Percentiles rank a stretch among this genome's conserved stretches.
Evolutionary conservation across 306 rosid species (phyloP).

Genomic region (Glycine latifolia): DNA sequence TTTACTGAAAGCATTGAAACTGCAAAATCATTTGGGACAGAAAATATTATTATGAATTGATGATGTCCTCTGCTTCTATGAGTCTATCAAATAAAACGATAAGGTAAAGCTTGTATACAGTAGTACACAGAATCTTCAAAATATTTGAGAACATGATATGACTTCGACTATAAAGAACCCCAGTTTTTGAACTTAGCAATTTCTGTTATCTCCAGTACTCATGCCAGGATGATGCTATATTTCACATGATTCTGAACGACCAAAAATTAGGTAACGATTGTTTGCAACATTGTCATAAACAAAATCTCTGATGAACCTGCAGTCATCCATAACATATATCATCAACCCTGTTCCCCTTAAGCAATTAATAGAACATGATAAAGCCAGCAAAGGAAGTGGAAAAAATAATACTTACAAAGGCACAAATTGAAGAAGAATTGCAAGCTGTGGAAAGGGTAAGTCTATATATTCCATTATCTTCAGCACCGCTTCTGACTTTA

Average conservation of each 20-base stretch:
- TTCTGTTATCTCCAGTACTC: conserved; percentile 11
- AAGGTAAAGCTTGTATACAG: conserved; percentile 29
- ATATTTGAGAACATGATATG: conserved; percentile 38
- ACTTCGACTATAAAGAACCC: conserved; percentile 43
- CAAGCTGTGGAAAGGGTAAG: conserved; percentile 89
- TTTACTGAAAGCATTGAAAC: neutral
- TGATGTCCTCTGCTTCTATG: conserved; percentile 22
- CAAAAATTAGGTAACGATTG: conserved; percentile 85
- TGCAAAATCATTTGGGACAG: conserved; percentile 24
- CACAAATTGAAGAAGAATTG: conserved; percentile 68
- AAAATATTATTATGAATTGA: conserved; percentile 12
- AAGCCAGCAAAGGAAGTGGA: conserved; percentile 54
- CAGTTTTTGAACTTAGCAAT: conserved; percentile 27
- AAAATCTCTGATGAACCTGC: conserved; percentile 81
- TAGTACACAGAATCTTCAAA: conserved; percentile 14
- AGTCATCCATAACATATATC: conserved; percentile 38
- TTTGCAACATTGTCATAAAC: conserved; percentile 89
- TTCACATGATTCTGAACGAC: conserved; percentile 90
- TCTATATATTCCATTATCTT: conserved; percentile 92
- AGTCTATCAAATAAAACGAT: neutral
- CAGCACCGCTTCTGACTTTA: conserved; percentile 88
- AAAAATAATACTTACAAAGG: conserved; percentile 73
- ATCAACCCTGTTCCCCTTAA: conserved; percentile 49
- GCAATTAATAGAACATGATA: conserved; percentile 43
- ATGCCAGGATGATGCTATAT: conserved; percentile 52